Conservation (phyloP, 257 asterid species). For the Gynochthodes officinalis region DNA sequence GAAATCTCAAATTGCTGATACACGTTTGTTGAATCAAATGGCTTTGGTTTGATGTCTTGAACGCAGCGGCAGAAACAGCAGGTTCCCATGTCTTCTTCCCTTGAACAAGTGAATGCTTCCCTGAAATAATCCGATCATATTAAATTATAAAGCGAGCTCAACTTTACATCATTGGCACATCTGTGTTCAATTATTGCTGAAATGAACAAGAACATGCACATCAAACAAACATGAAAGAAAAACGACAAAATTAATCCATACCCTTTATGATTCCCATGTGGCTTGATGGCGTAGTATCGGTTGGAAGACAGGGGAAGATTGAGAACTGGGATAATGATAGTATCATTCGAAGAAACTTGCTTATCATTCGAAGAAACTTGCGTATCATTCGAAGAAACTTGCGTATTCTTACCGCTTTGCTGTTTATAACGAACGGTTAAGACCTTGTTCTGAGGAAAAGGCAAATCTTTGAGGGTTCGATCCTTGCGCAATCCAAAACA, state of each 20-base stretch:
- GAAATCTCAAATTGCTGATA: slow-evolving; percentile 43
- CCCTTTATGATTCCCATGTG: slow-evolving; percentile 54
- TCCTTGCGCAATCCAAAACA: slow-evolving; percentile 58
- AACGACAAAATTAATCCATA: slow-evolving; percentile 15
- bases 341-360: slow-evolving; percentile 20
- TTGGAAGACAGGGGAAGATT: slow-evolving; percentile 53
- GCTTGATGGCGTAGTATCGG: slow-evolving; percentile 47
- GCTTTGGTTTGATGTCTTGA: slow-evolving; percentile 44
- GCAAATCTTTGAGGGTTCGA: slow-evolving; percentile 32
- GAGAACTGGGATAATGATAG: slow-evolving; percentile 53
- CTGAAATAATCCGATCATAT: slow-evolving; percentile 6
- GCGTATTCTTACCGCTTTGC: not conserved
- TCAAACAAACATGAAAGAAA: not conserved
- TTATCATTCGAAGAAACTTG: too few species aligned
- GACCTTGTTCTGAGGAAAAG: slow-evolving; percentile 65
- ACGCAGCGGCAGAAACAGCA: slow-evolving; percentile 51
- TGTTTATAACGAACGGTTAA: slow-evolving; percentile 13
- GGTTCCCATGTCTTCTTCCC: slow-evolving; percentile 41
- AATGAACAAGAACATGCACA: not conserved
- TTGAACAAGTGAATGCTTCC: slow-evolving; percentile 57
- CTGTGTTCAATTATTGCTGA: not conserved
- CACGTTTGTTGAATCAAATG: slow-evolving; percentile 46
- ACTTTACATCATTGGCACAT: too few species aligned
- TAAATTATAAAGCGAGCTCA: too few species aligned
- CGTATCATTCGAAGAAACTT: too few species aligned